Percentiles rank a stretch among this genome's conserved stretches.
phyloP scores from a whole-genome alignment of 495 filamentous ascomycete species.

The Aspergillus cavernicola region DNA sequence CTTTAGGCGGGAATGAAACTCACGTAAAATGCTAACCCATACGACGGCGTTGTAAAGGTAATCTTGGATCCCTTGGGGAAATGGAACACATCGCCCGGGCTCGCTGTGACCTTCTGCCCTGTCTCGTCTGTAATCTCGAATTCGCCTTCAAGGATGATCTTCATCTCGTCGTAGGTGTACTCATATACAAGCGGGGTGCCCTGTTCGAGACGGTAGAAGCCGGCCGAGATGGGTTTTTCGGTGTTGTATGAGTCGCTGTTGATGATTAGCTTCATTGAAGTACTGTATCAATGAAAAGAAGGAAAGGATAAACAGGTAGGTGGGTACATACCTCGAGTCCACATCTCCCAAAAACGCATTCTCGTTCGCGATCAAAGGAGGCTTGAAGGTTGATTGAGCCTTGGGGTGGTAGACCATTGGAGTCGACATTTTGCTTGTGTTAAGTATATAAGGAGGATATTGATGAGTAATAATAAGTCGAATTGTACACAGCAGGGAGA shows the following conservation, averaged over 20 bases:
- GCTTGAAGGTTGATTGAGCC: constrained; percentile 63
- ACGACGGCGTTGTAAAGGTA: constrained; percentile 68
- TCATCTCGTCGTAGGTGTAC: constrained; percentile 77
- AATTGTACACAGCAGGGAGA: too few species aligned
- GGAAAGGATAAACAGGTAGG: not conserved
- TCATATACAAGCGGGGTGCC: constrained; percentile 70
- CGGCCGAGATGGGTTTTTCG: constrained; percentile 60
- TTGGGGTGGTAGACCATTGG: constrained; percentile 51
- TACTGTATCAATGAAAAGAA: not conserved
- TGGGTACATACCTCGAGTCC: constrained; percentile 47
- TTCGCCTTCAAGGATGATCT: constrained; percentile 74
- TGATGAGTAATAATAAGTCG: not conserved
- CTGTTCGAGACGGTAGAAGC: constrained; percentile 72
- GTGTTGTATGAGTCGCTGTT: constrained; percentile 53
- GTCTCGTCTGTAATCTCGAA: constrained; percentile 71
- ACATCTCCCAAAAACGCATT: constrained; percentile 72
- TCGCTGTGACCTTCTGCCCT: constrained; percentile 64
- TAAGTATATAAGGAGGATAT: too few species aligned
- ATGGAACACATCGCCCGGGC: constrained; percentile 71
- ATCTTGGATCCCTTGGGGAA: constrained; percentile 75
- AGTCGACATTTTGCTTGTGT: constrained; percentile 27
- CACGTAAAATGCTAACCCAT: constrained; percentile 66
- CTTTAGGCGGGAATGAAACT: too few species aligned
- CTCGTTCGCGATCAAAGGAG: constrained; percentile 68
- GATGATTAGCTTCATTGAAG: not conserved